Base-by-base conservation (phyloP, 1,284 basidiomycete genomes). In the Trametes sp. region DNA sequence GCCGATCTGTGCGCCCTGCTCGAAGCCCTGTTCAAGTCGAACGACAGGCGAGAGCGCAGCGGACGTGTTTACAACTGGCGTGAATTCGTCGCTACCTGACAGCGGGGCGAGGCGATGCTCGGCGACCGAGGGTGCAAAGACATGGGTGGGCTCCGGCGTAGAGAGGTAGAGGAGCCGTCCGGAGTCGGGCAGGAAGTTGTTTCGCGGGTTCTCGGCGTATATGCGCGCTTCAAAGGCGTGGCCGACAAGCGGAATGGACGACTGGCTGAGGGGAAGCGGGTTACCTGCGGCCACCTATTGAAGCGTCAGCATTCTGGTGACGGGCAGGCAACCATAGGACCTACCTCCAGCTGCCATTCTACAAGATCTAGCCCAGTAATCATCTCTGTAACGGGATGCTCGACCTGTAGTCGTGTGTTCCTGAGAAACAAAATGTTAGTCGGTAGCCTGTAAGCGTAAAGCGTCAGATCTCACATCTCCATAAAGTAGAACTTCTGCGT, bases 151-250 rank as follows among this genome's bases (percentile, higher is more conserved):
- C 5, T 78, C 74, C 2, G 91, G 92, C 0, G 90, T 93, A 0
- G 90, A 89, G 52, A 96, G 85, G 76, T 96, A 92, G 11, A 93
- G 77, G 4, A 98, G 82, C 8, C 82, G 82, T 1, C 96, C 96
- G 21, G 94, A 95, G 73, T 98, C 96, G 0, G 96, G 96, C 6
- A 98, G 83, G 80, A 98, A 98, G 74, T 93, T 87, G 74, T 93
- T 94, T 70, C 94, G 84, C n/a, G 95, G 95, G 70, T 96, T 94
- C 77, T 98, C 96, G 7, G 96, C 96, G 74, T 98, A 98, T 69
- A 98, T 96, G n/a, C 96, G 88, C 14, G 95, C 95, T 78, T 98
- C 96, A 70, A 98, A 98, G 0, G 96, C 93, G 70, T 98, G 95
- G 2, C 96, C 96, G 4, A 93, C 86, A 59, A 94, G 88, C 21